Evolutionary conservation across 192 early-diverging fungal genomes (phyloP), one percentile per base, ranked within the genome.

Genomic region (Martensiomyces pterosporus): DNA sequence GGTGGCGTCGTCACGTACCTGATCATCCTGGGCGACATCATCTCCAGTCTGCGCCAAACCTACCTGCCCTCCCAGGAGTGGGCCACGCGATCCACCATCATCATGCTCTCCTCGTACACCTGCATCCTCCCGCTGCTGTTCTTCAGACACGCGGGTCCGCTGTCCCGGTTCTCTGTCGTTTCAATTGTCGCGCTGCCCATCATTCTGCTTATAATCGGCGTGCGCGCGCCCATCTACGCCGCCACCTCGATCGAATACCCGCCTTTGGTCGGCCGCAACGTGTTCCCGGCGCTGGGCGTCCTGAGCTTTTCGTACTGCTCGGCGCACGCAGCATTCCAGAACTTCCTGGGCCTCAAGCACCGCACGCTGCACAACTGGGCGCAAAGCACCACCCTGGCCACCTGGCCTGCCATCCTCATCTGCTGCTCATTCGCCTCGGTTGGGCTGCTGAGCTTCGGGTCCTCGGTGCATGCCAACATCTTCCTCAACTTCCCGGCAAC

Each of bases 231-330:
- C 49, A 7, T 79, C 69, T 40, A 57, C 64, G n/a, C 61, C 60
- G 3, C 54, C 67, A 24, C 71, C 75, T 39, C 63, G 67, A 29
- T 43, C 55, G 7, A 70, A 71, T 0, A 50, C 60, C 21, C 45
- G 41, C 17, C 53, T 49, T 14, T 32, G 29, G 49, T 77, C 16
- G 79, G 79, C 13, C 37, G 56, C 29, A 72, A 77, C 48, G 64
- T 79, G 18, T 56, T 80, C 41, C 60, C 75, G 2, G 68, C 77
- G 0, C 56, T 79, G 9, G 79, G 77, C 15, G 67, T 79, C 33
- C 69, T 79, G 65, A 66, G 73, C 0, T 80, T 80, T 47, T 67
- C 79, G 3, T 79, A 79, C 55, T 57, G 71, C 10, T 79, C 74
- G 4, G 45, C 77, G 7, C 79, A 80, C 25, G 64, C 77, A 27